Conservation (phyloP, 768 basidiomycete genomes). For the Suillus plorans region DNA sequence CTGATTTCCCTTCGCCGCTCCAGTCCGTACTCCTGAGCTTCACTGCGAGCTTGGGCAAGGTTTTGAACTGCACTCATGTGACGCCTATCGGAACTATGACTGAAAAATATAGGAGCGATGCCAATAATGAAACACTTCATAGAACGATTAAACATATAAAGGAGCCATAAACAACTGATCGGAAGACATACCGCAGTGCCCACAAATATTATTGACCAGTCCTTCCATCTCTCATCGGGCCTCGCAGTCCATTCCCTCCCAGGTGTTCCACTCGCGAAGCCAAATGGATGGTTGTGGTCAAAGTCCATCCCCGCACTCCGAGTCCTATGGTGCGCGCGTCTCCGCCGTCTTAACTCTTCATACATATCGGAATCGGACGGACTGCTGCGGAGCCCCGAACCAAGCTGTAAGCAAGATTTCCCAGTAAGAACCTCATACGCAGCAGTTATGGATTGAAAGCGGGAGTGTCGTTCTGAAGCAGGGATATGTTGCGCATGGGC, state of each 20-base stretch:
- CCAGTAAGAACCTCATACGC: constrained; percentile 63
- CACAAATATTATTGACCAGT: constrained; percentile 46
- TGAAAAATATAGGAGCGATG: constrained; percentile 43
- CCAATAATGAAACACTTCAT: constrained; percentile 44
- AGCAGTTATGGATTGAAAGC: constrained; percentile 62
- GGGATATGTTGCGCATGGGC: constrained; percentile 40
- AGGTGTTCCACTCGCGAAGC: constrained; percentile 8
- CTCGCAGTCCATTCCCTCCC: constrained; percentile 29
- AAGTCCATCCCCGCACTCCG: constrained; percentile 20
- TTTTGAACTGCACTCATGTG: constrained; percentile 57
- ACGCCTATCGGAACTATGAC: constrained; percentile 35
- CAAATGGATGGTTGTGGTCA: constrained; percentile 30
- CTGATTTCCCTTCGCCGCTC: constrained; percentile 53
- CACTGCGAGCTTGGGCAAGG: constrained; percentile 56
- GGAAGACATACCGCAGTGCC: constrained; percentile 45
- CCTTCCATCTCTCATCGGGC: constrained; percentile 50
- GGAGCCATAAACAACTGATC: not conserved
- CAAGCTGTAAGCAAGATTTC: constrained; percentile 21
- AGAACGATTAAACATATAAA: not conserved
- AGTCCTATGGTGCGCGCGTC: constrained; percentile 35
- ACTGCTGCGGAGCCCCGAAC: not conserved
- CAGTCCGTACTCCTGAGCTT: constrained; percentile 54
- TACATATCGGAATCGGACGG: constrained; percentile 40
- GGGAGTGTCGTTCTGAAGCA: constrained; percentile 47
- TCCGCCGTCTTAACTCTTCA: constrained; percentile 51